phyloP scores from a whole-genome alignment of 2,329 filamentous ascomycete species.

The Sporothrix dimorphospora region DNA sequence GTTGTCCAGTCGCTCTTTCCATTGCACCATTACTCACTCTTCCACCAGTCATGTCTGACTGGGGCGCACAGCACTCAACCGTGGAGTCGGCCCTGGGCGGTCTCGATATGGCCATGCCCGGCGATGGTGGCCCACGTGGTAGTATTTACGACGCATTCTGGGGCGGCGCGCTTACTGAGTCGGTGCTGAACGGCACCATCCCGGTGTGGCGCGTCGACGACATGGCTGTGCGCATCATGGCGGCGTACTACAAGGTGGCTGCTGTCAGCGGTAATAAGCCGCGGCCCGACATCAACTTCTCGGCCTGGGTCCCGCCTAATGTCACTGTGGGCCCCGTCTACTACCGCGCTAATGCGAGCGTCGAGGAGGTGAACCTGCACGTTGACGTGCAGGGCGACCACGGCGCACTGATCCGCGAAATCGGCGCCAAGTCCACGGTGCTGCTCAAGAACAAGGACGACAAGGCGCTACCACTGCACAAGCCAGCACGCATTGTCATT shows the following conservation, averaged over 20 bases:
- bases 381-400: conserved; percentile 63
- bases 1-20: no score
- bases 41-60: conserved; percentile 65
- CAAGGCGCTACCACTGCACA: conserved; percentile 47
- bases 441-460: conserved; percentile 57
- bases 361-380: conserved; percentile 63
- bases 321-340: conserved; percentile 58
- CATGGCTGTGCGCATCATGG: conserved; percentile 64
- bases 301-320: conserved; percentile 64
- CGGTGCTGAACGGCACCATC: conserved; percentile 71
- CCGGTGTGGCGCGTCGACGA: conserved; percentile 72
- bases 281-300: conserved; percentile 61
- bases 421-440: conserved; percentile 61
- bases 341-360: conserved; percentile 55
- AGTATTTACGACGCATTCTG: conserved; percentile 64
- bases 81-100: conserved; percentile 64
- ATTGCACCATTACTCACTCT: not conserved
- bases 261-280: conserved; percentile 32
- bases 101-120: conserved; percentile 72
- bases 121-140: conserved; percentile 59
- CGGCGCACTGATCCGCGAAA: conserved; percentile 50
- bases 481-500: conserved; percentile 60
- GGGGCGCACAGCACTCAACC: conserved; percentile 64
- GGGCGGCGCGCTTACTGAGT: conserved; percentile 75
- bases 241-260: conserved; percentile 43